These are phyloP conservation scores for Alnus rubra DNA, from an alignment of 306 rosid genomes.

Conservation along the genomic window DNA sequence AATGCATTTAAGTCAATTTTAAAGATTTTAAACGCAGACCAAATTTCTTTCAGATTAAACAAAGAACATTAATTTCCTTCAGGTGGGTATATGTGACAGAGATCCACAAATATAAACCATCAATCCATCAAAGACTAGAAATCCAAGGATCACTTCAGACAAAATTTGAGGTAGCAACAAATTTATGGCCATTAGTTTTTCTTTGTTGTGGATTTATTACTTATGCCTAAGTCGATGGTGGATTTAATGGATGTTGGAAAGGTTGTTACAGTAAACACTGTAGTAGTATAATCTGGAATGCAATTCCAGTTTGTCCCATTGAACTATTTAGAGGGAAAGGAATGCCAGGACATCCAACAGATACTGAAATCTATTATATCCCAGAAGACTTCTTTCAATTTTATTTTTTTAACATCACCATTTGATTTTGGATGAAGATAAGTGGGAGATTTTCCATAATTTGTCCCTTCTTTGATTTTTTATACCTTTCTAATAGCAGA, in stretches of 20 bases:
- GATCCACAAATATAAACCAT: neutral
- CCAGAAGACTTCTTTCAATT: neutral
- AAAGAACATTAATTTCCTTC: too few relatives aligned
- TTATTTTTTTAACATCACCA: neutral
- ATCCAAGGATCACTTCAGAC: neutral
- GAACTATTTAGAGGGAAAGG: too few relatives aligned
- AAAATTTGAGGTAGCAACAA: neutral
- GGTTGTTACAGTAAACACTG: neutral
- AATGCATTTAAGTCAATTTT: neutral
- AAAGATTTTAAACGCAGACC: neutral
- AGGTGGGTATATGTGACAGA: neutral
- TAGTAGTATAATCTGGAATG: neutral
- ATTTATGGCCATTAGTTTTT: neutral
- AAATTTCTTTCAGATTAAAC: slow-evolving; percentile 11
- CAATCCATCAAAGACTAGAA: neutral
- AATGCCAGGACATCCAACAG: too few relatives aligned
- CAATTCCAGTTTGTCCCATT: too few relatives aligned
- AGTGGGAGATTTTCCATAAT: too few relatives aligned
- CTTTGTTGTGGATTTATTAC: neutral
- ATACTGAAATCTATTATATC: neutral
- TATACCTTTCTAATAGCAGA: neutral
- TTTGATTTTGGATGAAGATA: neutral
- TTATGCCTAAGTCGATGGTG: neutral
- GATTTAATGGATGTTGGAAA: neutral
- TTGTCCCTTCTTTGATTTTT: too few relatives aligned